Percentiles rank a stretch among this genome's conserved stretches.
phyloP scores from a whole-genome alignment of 2,329 filamentous ascomycete genomes.

The Aureobasidium uvarum region DNA sequence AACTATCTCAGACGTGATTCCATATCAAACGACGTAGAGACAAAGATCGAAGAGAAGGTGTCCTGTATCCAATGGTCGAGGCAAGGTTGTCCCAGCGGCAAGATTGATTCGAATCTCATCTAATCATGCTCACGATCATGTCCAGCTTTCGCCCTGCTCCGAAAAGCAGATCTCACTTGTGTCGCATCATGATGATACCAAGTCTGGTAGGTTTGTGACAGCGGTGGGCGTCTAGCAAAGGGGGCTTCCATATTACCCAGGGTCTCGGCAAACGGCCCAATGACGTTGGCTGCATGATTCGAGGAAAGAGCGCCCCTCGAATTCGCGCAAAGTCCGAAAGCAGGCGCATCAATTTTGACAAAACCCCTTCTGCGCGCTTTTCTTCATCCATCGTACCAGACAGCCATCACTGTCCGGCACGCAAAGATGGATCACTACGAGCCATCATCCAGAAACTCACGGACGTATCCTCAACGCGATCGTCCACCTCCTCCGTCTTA shows the following conservation, averaged over 20 bases:
- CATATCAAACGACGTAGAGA: too few relatives aligned
- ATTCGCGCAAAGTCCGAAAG: constrained; percentile 12
- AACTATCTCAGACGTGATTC: too few relatives aligned
- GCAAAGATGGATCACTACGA: constrained; percentile 23
- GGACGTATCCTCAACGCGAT: constrained; percentile 14
- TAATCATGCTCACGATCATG: too few relatives aligned
- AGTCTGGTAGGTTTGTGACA: too few relatives aligned
- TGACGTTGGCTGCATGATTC: constrained; percentile 6
- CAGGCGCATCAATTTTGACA: constrained; percentile 3
- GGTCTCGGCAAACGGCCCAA: constrained; percentile 17
- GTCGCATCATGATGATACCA: too few relatives aligned
- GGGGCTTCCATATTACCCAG: neutral
- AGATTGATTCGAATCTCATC: too few relatives aligned
- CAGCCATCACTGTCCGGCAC: neutral
- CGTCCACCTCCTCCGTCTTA: constrained; percentile 23
- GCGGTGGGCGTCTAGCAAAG: neutral
- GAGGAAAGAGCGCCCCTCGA: constrained; percentile 19
- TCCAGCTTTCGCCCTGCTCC: too few relatives aligned
- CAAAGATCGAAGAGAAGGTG: too few relatives aligned
- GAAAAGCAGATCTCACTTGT: too few relatives aligned
- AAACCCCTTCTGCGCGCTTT: neutral
- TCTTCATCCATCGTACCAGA: neutral
- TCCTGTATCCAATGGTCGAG: too few relatives aligned
- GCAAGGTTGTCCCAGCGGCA: too few relatives aligned
- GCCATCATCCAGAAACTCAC: constrained; percentile 9